phyloP scores from a whole-genome alignment of 306 rosid species.

The cucumber (Cucumis sativus) region Cucumber_9930_V3 NC_026659.2:27424001-27424500 shows the following conservation, averaged over 20 bases:
- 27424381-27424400: slow-evolving; percentile 15
- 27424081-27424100: slow-evolving; percentile 95
- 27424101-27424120: slow-evolving; percentile 88
- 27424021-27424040: background rate
- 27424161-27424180: slow-evolving; percentile 37
- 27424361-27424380: background rate
- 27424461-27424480: slow-evolving; percentile 15
- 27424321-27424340: slow-evolving; percentile 21
- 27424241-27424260: slow-evolving; percentile 30
- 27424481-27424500: background rate
- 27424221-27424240: slow-evolving; percentile 88
- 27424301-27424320: slow-evolving; percentile 39
- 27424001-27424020: background rate
- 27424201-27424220: slow-evolving; percentile 95
- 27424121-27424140: slow-evolving; percentile 67
- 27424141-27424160: slow-evolving; percentile 47
- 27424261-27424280: slow-evolving; percentile 35
- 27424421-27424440: slow-evolving; percentile 71
- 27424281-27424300: slow-evolving; percentile 72
- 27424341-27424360: background rate
- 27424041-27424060: background rate
- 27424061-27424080: slow-evolving; percentile 30
- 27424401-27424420: slow-evolving; percentile 18
- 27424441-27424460: slow-evolving; percentile 69
- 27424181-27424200: slow-evolving; percentile 73